Percentiles rank a stretch among this genome's conserved stretches.
These are phyloP conservation scores for Gossypium ekmanianum DNA, from an alignment of 345 rosid genomes.

Conservation along the genomic window DNA sequence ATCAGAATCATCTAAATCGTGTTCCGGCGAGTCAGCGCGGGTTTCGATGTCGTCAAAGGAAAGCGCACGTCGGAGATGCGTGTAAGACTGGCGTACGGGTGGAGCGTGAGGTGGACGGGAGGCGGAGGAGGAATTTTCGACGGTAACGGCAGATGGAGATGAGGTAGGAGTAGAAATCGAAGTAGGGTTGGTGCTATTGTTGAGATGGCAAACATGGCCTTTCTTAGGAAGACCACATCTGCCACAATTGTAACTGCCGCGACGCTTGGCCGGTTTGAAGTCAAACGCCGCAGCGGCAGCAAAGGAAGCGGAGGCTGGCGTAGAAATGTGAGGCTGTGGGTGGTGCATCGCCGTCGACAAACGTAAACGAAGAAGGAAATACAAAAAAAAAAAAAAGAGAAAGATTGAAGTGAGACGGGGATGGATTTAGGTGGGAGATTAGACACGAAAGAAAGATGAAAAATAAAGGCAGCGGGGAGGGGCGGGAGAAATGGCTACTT, in stretches of 20 bases:
- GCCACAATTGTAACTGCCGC: constrained; percentile 94
- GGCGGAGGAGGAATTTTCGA: constrained; percentile 33
- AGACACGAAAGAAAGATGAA: constrained; percentile 3
- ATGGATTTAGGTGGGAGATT: neutral
- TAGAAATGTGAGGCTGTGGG: constrained; percentile 43
- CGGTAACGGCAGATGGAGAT: constrained; percentile 23
- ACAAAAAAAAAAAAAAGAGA: neutral
- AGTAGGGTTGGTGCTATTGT: constrained; percentile 14
- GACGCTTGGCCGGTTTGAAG: constrained; percentile 44
- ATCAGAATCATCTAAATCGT: constrained; percentile 27
- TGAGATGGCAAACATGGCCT: constrained; percentile 65
- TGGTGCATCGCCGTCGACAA: constrained; percentile 31
- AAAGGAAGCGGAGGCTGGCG: constrained; percentile 29
- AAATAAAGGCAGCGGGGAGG: constrained; percentile 30
- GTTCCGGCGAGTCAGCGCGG: constrained; percentile 39
- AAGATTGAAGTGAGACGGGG: neutral
- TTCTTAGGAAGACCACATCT: constrained; percentile 97
- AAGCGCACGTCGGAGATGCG: constrained; percentile 73
- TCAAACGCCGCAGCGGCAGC: constrained; percentile 38
- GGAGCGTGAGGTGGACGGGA: constrained; percentile 22
- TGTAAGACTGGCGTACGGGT: constrained; percentile 48
- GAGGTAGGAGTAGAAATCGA: constrained; percentile 26
- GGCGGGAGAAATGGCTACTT: constrained; percentile 59
- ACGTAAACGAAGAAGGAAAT: neutral
- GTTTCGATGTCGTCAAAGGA: constrained; percentile 73